Evolutionary conservation across 139 green algal species (phyloP).

Genomic region (Chlamydomonas sp.): DNA sequence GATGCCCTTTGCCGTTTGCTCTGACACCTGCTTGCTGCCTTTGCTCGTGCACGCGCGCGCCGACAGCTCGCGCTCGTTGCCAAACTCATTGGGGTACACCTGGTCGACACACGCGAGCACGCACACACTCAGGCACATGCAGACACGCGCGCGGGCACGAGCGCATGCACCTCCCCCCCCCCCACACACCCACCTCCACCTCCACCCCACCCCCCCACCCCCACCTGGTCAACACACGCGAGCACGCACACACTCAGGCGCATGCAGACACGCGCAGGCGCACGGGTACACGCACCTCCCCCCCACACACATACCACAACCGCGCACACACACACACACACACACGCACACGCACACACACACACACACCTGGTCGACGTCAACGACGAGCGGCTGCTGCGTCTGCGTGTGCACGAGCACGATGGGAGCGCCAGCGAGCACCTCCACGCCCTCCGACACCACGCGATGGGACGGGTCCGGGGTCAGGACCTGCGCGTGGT

Average conservation of each 20-base stretch:
- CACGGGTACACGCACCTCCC: too few relatives aligned
- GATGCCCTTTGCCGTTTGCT: conserved; percentile 23
- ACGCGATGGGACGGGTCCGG: conserved; percentile 24
- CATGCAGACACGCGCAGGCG: too few relatives aligned
- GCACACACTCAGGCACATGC: too few relatives aligned
- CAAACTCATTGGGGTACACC: conserved; percentile 41
- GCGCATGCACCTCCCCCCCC: too few relatives aligned
- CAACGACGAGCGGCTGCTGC: conserved; percentile 32
- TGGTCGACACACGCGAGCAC: conserved; percentile 13
- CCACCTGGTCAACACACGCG: too few relatives aligned
- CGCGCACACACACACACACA: too few relatives aligned
- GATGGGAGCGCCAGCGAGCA: conserved; percentile 30
- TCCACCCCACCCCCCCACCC: too few relatives aligned
- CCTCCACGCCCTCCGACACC: conserved; percentile 28
- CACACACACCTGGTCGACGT: not conserved
- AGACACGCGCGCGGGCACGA: too few relatives aligned
- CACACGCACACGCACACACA: too few relatives aligned
- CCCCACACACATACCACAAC: too few relatives aligned
- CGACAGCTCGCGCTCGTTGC: conserved; percentile 33
- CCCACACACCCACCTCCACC: too few relatives aligned
- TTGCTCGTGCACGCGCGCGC: conserved; percentile 1
- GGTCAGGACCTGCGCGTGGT: conserved; percentile 36
- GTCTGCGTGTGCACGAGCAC: conserved; percentile 37
- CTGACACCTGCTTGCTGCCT: conserved; percentile 24
- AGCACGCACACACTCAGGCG: too few relatives aligned